Evolutionary conservation across 331 rosid species (phyloP), one percentile per base, ranked within the genome.

Genomic region (Arachis monticola): DNA sequence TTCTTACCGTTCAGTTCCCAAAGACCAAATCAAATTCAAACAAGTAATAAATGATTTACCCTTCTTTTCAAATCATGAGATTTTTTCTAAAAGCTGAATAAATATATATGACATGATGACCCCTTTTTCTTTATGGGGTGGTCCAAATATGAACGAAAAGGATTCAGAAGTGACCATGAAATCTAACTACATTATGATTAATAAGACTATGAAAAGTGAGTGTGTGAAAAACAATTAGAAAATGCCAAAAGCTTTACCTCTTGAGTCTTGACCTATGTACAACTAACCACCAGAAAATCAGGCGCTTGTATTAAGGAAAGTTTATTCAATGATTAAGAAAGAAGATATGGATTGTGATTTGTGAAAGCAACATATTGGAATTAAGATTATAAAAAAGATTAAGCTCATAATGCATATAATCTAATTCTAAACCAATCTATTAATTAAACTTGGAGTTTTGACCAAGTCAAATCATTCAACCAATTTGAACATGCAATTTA

Each of bases 391-490:
- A 5, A 38, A 65, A 79, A 13, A 72, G 51, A 56, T 41, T 41
- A 35, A 76, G 68, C 31, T 79, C 44, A 79, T 27, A 45, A 70
- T 77, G 63, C 80, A 61, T 30, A 64, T 66, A 47, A 41, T 55
- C 61, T 53, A 73, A 65, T 73, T 58, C 72, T 72, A 80, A 53
- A 6, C 22, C 67, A 38, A 0, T 38, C 5, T 60, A 57, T 72
- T 42, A 48, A 48, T 67, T 50, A 56, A 50, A 68, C 31, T 17
- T 70, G 70, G 77, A 27, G 41, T 71, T 76, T 80, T 84, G 89
- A 84, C 89, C 65, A 10, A 22, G 90, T 85, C 92, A 91, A 87
- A 72, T 62, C 48, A 72, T 67, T 53, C 14, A 75, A 73, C 58
- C 58, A 44, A 50, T 67, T 67, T 67, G 60, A 51, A 44, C 58